Evolutionary conservation across 441 rosid genomes (phyloP).

Genomic region (Cnidoscolus chayamansa): DNA sequence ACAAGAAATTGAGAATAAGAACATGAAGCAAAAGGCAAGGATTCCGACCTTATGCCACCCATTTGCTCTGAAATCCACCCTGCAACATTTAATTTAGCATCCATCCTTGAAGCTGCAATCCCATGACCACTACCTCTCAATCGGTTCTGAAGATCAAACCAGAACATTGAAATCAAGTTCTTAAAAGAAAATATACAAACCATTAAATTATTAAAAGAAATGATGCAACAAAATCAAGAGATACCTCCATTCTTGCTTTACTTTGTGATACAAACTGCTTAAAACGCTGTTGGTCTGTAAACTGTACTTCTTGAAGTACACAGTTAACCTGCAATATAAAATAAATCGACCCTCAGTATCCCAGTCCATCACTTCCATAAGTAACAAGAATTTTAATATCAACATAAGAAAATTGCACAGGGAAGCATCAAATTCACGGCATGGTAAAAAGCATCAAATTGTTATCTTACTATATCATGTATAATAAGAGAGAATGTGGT

Average conservation of each 20-base stretch:
- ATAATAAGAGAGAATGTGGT: background rate
- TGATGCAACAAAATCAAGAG: conserved; percentile 9
- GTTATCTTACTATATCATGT: background rate
- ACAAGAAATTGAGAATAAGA: background rate
- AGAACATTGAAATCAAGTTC: conserved; percentile 10
- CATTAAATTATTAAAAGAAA: too few relatives aligned
- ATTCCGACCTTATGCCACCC: conserved; percentile 85
- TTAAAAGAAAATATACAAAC: conserved; percentile 7
- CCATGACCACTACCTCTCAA: conserved; percentile 91
- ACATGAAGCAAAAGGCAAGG: conserved; percentile 3
- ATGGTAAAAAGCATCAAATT: background rate
- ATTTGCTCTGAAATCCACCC: conserved; percentile 99
- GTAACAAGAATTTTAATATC: background rate
- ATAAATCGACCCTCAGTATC: conserved; percentile 14
- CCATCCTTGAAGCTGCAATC: conserved; percentile 88
- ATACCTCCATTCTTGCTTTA: conserved; percentile 94
- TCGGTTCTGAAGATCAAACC: conserved; percentile 52
- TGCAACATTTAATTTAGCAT: conserved; percentile 78
- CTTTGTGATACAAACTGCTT: conserved; percentile 95
- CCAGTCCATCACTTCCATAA: conserved; percentile 5
- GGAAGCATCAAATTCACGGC: background rate
- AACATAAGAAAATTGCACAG: conserved; percentile 9
- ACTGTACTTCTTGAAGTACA: conserved; percentile 88
- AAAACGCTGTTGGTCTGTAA: conserved; percentile 93
- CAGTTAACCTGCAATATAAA: conserved; percentile 51